Evolutionary conservation across 805 yeast species (phyloP).

Genomic region (Starmerella cellae): DNA sequence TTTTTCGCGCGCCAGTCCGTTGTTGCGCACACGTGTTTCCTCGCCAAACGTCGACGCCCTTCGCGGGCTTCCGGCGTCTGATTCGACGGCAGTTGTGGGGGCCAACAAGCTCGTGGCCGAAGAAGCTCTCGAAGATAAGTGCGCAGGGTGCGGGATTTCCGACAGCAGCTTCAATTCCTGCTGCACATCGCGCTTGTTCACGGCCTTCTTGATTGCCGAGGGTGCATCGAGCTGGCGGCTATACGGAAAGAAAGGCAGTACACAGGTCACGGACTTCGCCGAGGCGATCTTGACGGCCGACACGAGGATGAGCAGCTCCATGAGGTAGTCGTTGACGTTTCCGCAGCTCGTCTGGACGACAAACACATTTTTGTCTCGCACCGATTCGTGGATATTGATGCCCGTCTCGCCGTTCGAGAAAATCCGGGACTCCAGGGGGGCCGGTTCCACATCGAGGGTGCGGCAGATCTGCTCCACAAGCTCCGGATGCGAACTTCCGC

Average conservation of each 20-base stretch:
- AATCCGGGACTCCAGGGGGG: constrained; percentile 38
- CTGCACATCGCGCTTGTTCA: neutral
- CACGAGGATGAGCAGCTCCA: constrained; percentile 69
- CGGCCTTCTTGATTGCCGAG: constrained; percentile 32
- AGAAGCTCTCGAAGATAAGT: no score
- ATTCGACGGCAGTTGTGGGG: neutral
- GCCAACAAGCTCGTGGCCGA: no score
- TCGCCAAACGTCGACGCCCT: constrained; percentile 19
- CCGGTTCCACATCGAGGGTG: constrained; percentile 59
- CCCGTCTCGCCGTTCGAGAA: constrained; percentile 84
- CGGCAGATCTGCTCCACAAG: constrained; percentile 64
- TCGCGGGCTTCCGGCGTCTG: constrained; percentile 11
- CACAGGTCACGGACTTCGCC: constrained; percentile 79
- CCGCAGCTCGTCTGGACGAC: constrained; percentile 82
- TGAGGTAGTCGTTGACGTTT: constrained; percentile 71
- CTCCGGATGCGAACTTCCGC: constrained; percentile 81
- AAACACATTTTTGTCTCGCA: constrained; percentile 90
- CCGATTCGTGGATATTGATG: constrained; percentile 73
- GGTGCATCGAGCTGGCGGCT: constrained; percentile 94
- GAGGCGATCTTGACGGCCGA: constrained; percentile 91
- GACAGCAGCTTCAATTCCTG: neutral
- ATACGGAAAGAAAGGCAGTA: constrained; percentile 86
- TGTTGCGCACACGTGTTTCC: constrained; percentile 4
- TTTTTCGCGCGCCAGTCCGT: neutral
- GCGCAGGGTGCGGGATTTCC: neutral